phyloP scores from a whole-genome alignment of 2,329 filamentous ascomycete genomes.

The Colletotrichum agaves region DNA sequence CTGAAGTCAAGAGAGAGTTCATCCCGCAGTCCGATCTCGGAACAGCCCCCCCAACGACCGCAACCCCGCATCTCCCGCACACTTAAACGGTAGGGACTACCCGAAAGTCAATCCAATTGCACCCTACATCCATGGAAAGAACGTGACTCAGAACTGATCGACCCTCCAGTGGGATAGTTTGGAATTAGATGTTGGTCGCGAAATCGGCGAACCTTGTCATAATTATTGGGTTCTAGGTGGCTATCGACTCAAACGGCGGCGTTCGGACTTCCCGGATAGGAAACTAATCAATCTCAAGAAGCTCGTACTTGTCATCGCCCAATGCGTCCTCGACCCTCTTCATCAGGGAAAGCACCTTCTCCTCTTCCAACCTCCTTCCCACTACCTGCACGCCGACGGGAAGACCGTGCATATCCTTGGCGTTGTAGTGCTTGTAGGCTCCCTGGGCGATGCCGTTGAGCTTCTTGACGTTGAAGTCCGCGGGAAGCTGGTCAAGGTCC shows the following conservation, averaged over 20 bases:
- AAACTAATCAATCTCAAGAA: constrained; percentile 58
- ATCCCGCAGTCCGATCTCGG: constrained; percentile 37
- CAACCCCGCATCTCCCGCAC: constrained; percentile 11
- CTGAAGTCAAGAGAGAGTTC: not conserved
- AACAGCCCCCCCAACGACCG: constrained; percentile 9
- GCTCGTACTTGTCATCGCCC: constrained; percentile 63
- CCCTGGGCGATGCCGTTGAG: constrained; percentile 84
- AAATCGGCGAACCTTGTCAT: constrained; percentile 4
- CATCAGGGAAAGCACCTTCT: constrained; percentile 88
- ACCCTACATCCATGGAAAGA: not conserved
- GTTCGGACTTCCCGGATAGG: not conserved
- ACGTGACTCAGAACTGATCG: not conserved
- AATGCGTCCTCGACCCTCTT: constrained; percentile 80
- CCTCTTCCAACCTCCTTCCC: constrained; percentile 82
- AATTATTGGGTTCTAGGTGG: not conserved
- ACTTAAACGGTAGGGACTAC: constrained; percentile 10
- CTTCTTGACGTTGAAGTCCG: constrained; percentile 67
- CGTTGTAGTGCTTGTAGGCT: constrained; percentile 88
- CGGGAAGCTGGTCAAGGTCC: constrained; percentile 71
- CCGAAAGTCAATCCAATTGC: not conserved
- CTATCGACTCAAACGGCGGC: not conserved
- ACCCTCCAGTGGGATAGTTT: constrained; percentile 2
- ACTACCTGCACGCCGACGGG: constrained; percentile 89
- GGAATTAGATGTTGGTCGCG: not conserved
- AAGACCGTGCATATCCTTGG: constrained; percentile 83